Percentiles rank a stretch among this genome's conserved stretches.
These are phyloP conservation scores for Phytophthora syringae DNA, from an alignment of 352 stramenopile genomes.

Conservation along the genomic window DNA sequence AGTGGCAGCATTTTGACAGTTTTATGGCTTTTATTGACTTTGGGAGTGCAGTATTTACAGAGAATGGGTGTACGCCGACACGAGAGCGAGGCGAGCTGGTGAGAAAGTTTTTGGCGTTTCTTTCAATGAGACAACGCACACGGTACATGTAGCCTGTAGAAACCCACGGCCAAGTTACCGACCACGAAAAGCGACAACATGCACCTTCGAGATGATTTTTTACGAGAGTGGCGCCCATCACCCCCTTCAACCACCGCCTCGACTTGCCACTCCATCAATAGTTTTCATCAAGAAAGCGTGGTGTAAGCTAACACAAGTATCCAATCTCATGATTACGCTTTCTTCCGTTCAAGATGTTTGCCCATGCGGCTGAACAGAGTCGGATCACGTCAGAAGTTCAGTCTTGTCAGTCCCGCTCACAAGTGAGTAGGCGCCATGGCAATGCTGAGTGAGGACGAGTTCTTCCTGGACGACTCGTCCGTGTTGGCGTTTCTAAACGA, in stretches of 20 bases:
- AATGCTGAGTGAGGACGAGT: conserved; percentile 16
- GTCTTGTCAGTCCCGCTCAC: background rate
- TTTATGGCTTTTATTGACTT: background rate
- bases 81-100: background rate
- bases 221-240: no score
- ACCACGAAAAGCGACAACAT: conserved; percentile 4
- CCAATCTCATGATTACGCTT: conserved; percentile 26
- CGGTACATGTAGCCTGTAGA: background rate
- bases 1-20: background rate
- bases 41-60: background rate
- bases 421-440: no score
- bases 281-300: no score
- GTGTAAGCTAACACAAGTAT: no score
- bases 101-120: conserved; percentile 4
- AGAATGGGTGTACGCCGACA: no score
- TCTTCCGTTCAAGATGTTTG: conserved; percentile 27
- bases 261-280: no score
- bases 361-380: conserved; percentile 3
- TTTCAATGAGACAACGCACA: conserved; percentile 7
- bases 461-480: conserved; percentile 32
- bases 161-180: conserved; percentile 4
- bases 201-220: no score
- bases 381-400: conserved; percentile 11
- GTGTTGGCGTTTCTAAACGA: conserved; percentile 33
- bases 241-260: no score